Base-by-base conservation (phyloP, 805 yeast genomes). In the Zygoascus biomembranicola region DNA sequence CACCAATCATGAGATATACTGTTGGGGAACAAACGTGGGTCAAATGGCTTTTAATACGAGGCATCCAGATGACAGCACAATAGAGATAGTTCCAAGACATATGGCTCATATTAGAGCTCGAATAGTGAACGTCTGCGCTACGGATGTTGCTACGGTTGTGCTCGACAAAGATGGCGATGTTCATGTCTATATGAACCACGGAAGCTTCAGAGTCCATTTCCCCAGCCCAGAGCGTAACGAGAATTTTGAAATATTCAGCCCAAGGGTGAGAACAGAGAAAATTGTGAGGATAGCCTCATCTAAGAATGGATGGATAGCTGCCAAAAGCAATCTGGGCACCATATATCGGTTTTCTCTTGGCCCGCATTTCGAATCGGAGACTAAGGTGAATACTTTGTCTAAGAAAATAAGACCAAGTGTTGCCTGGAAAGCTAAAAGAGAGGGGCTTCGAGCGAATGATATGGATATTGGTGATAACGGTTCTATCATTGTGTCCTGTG, bases 11-110 rank as follows among this genome's bases (percentile, higher is more conserved):
- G 78, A 77, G 9, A 58, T 85, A 1, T 78, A 70, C 55, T 66
- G 80, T 41, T 88, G 96, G 95, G 96, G 96, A 1, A 68, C 84
- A 39, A 86, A 88, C 63, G 69, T 80, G 37, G 96, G 96, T 0
- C 96, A 88, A 65, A 80, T 88, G 82, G 92, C 92, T 2, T 71
- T 78, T 49, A 60, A 71, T 9, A 31, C 41, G 2, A 16, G 28
- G 20, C 16, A 19, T 6, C 10, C 43, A 4, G 31, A n/a, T 8
- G 57, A 56, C 18, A 52, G 51, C 26, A 59, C 57, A 63, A 67
- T 57, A 63, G 72, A 8, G 58, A 57, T 46, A 18, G 23, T 47
- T 13, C 70, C 63, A 52, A 57, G 60, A 65, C 71, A 58, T 80
- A 81, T 18, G 76, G 74, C 75, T 19, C 71, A 80, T 44, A 64